Evolutionary conservation across 2,329 filamentous ascomycete genomes (phyloP).

Genomic region (Didymellaceae sp.): DNA sequence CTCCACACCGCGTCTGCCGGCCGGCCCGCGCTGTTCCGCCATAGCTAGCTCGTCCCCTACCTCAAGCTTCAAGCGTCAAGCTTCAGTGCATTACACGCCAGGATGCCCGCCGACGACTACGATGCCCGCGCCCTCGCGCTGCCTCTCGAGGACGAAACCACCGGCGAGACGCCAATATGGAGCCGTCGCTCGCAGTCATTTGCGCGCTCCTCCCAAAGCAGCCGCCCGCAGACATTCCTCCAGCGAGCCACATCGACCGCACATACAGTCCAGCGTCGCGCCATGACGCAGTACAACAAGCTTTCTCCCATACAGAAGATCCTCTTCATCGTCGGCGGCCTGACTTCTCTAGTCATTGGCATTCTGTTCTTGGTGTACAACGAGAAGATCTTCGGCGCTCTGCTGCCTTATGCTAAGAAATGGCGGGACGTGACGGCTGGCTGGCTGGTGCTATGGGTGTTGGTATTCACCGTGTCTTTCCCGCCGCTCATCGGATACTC

Average conservation of each 20-base stretch:
- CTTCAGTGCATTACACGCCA: conserved; percentile 18
- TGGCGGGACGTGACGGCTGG: conserved; percentile 79
- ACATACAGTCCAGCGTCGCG: conserved; percentile 54
- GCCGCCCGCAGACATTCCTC: conserved; percentile 39
- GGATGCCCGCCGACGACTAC: conserved; percentile 55
- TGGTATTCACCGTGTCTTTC: conserved; percentile 79
- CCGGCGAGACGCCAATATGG: conserved; percentile 59
- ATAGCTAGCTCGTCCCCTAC: conserved; percentile 8
- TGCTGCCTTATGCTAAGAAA: conserved; percentile 74
- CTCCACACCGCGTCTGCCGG: neutral
- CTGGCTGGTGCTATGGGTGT: conserved; percentile 75
- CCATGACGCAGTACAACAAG: conserved; percentile 59
- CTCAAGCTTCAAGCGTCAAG: conserved; percentile 9
- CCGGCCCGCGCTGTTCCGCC: conserved; percentile 21
- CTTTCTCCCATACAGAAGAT: conserved; percentile 68
- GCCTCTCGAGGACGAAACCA: conserved; percentile 57
- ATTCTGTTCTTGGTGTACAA: conserved; percentile 79
- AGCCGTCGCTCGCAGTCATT: conserved; percentile 52
- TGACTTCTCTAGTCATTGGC: conserved; percentile 61
- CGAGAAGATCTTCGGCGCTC: conserved; percentile 76
- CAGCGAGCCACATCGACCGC: conserved; percentile 53
- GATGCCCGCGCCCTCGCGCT: conserved; percentile 61
- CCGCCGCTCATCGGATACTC: conserved; percentile 89
- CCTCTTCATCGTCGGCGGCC: conserved; percentile 59
- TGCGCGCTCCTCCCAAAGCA: conserved; percentile 48